Conservation (phyloP, 2,329 filamentous ascomycete species). For the Microcyclospora pomicola region DNA sequence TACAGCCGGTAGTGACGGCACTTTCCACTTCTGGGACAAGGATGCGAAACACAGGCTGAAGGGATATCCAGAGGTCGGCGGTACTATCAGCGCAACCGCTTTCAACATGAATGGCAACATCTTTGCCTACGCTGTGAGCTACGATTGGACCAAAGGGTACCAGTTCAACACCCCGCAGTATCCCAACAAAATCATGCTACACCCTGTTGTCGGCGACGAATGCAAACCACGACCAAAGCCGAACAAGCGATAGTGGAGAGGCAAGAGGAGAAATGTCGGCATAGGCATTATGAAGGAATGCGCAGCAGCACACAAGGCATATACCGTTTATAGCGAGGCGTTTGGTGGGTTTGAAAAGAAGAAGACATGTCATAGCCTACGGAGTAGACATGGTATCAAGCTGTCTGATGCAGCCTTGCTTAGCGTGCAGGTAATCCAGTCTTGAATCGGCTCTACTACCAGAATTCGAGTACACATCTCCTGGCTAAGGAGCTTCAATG, state of each 20-base stretch:
- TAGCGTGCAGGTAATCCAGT: too few species aligned
- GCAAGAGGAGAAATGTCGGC: neutral
- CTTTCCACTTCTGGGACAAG: constrained; percentile 90
- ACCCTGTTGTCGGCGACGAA: constrained; percentile 34
- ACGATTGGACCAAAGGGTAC: constrained; percentile 98
- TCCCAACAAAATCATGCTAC: constrained; percentile 39
- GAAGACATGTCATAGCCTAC: too few species aligned
- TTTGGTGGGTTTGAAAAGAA: neutral
- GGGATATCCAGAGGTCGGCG: constrained; percentile 52
- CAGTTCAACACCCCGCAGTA: constrained; percentile 56
- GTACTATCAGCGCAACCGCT: constrained; percentile 78
- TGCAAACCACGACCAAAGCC: constrained; percentile 36
- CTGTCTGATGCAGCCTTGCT: too few species aligned
- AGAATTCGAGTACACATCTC: too few species aligned
- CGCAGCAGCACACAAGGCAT: neutral
- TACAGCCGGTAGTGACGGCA: constrained; percentile 87
- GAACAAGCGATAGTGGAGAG: constrained; percentile 30
- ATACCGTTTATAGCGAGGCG: constrained; percentile 1
- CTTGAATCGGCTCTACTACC: too few species aligned
- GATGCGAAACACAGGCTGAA: constrained; percentile 40
- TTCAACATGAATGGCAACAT: constrained; percentile 71
- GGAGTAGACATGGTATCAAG: too few species aligned
- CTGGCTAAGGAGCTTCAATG: too few species aligned
- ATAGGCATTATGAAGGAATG: constrained; percentile 2
- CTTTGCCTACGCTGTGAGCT: constrained; percentile 60